These are phyloP conservation scores for Apium graveolens DNA, from an alignment of 129 eudicot species.

Conservation along the genomic window DNA sequence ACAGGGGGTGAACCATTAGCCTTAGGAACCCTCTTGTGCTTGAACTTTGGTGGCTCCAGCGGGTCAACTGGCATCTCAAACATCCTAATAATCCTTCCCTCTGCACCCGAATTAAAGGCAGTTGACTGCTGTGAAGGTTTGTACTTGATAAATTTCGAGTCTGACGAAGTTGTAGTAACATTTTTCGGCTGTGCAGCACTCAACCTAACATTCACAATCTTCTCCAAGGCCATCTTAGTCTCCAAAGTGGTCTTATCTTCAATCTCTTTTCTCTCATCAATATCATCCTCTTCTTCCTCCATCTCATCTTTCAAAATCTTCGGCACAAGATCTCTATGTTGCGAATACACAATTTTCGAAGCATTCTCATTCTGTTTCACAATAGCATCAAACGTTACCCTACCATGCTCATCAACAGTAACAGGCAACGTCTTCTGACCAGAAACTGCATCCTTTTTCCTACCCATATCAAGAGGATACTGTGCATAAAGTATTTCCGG, in stretches of 20 bases:
- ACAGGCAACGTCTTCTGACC: conserved; percentile 77
- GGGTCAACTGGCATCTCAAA: conserved; percentile 96
- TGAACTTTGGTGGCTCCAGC: conserved; percentile 87
- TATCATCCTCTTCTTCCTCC: conserved; percentile 38
- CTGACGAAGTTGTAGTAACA: conserved; percentile 57
- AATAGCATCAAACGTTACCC: conserved; percentile 73
- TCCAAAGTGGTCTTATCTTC: conserved; percentile 53
- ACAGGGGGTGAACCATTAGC: conserved; percentile 95
- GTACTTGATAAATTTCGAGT: conserved; percentile 63
- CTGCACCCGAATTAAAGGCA: conserved; percentile 84
- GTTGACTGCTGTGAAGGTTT: conserved; percentile 84
- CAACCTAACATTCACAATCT: conserved; percentile 74
- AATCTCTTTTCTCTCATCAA: conserved; percentile 63
- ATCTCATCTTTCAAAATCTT: conserved; percentile 52
- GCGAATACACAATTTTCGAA: conserved; percentile 59
- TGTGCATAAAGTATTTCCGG: conserved; percentile 91
- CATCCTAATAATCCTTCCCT: conserved; percentile 78
- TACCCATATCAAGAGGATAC: conserved; percentile 89
- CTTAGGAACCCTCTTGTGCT: conserved; percentile 87
- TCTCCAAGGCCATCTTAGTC: conserved; percentile 75
- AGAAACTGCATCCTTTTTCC: conserved; percentile 43
- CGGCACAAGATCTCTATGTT: conserved; percentile 69
- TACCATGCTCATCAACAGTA: conserved; percentile 67
- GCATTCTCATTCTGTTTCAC: conserved; percentile 84
- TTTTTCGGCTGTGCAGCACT: conserved; percentile 97